These are phyloP conservation scores for Suillus ampliporus DNA, from an alignment of 768 basidiomycete species.

Conservation along the genomic window DNA sequence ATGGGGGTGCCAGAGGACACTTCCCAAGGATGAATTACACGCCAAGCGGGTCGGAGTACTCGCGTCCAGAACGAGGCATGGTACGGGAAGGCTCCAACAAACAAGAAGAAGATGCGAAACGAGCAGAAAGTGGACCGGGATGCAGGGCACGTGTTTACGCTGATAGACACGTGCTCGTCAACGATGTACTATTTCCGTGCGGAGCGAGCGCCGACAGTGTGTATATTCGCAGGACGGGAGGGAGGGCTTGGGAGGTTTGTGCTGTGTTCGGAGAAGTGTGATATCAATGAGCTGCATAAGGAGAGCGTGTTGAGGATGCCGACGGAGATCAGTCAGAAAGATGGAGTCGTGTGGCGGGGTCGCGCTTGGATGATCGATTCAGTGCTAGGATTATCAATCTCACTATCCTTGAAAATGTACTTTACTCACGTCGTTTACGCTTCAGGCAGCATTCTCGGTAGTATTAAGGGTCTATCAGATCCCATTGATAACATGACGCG, in stretches of 20 bases:
- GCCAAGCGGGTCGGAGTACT: background rate
- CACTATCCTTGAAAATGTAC: no score
- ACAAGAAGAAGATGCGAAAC: background rate
- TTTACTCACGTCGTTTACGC: no score
- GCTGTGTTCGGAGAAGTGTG: conserved; percentile 26
- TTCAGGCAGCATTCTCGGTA: no score
- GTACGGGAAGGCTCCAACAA: background rate
- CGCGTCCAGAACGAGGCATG: background rate
- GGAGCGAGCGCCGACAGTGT: conserved; percentile 24
- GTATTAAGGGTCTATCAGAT: no score
- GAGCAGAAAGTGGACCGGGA: background rate
- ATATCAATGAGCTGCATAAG: conserved; percentile 20
- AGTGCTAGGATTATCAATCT: no score
- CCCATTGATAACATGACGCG: no score
- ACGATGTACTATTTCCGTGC: conserved; percentile 27
- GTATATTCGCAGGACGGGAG: conserved; percentile 26
- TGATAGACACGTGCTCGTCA: conserved; percentile 16
- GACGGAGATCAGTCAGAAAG: conserved; percentile 2
- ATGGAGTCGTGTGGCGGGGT: background rate
- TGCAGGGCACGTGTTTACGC: background rate
- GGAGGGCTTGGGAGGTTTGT: conserved; percentile 30
- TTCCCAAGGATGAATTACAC: background rate
- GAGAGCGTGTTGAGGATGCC: conserved; percentile 29
- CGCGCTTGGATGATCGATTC: background rate
- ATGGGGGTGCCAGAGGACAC: conserved; percentile 14